Base-by-base conservation (phyloP, 2,329 filamentous ascomycete species). In the Chrysosporium keratinophilum region DNA sequence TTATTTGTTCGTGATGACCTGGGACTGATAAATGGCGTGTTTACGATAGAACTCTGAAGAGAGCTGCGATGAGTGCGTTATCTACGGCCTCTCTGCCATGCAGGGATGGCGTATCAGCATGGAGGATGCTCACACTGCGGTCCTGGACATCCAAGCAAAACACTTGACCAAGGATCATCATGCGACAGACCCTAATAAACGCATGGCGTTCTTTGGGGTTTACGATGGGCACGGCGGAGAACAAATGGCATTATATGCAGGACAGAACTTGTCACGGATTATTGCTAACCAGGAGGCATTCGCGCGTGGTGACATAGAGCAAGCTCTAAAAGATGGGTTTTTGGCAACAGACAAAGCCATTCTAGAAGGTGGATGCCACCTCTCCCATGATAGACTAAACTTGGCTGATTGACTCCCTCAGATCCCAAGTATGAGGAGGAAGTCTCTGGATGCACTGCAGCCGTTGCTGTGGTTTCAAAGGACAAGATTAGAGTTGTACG, bases 91-190 rank as follows among this genome's bases (percentile, higher is more conserved):
- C 61, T 98, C 93, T 61, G 89, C 89, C 73, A 98, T 98, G 93
- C 93, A 98, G 75, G 93, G 93, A 77, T 98, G 93, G 93, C 87
- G 93, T 76, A 97, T 98, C 75, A 95, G 88, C 77, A 98, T 98
- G 93, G 93, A 98, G 72, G 93, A 98, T 70, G 84, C 93, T 59
- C 93, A 98, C 75, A 88, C 87, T 58, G 81, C 87, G 54, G 76
- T 97, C 50, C 85, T 98, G 68, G 88, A 97, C 71, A 82, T 97
- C 62, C 81, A 93, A 65, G 76, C 82, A 57, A 75, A 77, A 57
- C 74, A 74, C 63, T 72, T 72, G 35, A 69, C 66, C 56, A 73
- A 76, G 58, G 76, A 78, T 45, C 71, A 74, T 59, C 72, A 75
- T 62, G 31, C 43, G 28, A 81, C 82, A 53, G 77, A 81, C 50